Percentiles rank a stretch among this genome's conserved stretches.
Evolutionary conservation across 164 flowering plant species (phyloP).

Genomic region (Vitis cinerea): DNA sequence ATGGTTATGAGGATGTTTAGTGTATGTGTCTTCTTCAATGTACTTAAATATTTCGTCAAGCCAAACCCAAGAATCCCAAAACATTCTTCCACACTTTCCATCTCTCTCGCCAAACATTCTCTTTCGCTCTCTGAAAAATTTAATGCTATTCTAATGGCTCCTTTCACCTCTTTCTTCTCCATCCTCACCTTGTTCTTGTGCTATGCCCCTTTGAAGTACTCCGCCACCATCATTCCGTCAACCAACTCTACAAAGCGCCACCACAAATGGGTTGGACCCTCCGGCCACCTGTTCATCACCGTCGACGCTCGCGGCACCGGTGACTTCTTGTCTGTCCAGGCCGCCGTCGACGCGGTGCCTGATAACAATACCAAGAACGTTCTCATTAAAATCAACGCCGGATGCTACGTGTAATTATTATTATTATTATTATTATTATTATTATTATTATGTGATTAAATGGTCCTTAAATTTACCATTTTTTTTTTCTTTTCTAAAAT

Average conservation of each 20-base stretch:
- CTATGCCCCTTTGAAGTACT: neutral
- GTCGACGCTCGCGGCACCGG: slow-evolving; percentile 61
- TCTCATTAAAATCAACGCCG: slow-evolving; percentile 60
- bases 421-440: neutral
- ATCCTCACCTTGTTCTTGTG: neutral
- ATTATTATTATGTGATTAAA: neutral
- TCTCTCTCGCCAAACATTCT: neutral
- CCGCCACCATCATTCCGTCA: slow-evolving; percentile 1
- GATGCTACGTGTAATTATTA: slow-evolving; percentile 57
- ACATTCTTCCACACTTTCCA: neutral
- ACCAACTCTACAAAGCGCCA: slow-evolving; percentile 21
- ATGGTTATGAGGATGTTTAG: neutral
- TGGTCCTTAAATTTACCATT: neutral
- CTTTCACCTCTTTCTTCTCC: neutral
- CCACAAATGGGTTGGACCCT: slow-evolving; percentile 66
- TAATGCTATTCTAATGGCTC: slow-evolving; percentile 16
- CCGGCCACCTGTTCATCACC: slow-evolving; percentile 53
- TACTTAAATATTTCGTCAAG: too few relatives aligned
- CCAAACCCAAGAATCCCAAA: neutral
- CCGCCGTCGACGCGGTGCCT: slow-evolving; percentile 68
- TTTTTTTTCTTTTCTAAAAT: neutral
- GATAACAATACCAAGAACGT: slow-evolving; percentile 54
- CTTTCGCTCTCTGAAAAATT: neutral
- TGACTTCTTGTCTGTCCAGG: slow-evolving; percentile 71
- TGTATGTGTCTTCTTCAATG: neutral